Evolutionary conservation across 192 early-diverging fungal species (phyloP).

Genomic region (Ambispora gerdemannii): DNA sequence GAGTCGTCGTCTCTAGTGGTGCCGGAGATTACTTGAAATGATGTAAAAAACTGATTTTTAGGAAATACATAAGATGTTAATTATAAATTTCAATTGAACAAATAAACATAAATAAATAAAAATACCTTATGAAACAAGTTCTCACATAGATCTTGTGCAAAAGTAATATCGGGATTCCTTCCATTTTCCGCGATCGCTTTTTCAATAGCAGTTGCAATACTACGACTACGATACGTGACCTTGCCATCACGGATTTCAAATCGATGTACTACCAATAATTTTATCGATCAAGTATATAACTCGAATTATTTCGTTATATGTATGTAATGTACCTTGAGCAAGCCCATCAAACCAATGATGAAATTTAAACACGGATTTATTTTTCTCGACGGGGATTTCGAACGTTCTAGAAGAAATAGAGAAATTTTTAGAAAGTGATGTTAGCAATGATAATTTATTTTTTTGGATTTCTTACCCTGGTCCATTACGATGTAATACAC

Average conservation of each 20-base stretch:
- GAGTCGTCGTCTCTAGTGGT: constrained; percentile 19
- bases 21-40: constrained; percentile 27
- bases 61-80: too few species aligned
- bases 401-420: constrained; percentile 4
- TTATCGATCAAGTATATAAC: not conserved
- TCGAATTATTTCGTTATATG: not conserved
- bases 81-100: constrained; percentile 38
- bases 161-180: constrained; percentile 32
- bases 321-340: constrained; percentile 32
- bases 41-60: constrained; percentile 26
- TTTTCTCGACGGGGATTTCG: constrained; percentile 36
- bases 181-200: constrained; percentile 36
- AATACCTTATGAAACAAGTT: constrained; percentile 30
- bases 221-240: not conserved
- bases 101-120: constrained; percentile 32
- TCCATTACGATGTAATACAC: constrained; percentile 47
- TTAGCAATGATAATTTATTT: not conserved
- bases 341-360: constrained; percentile 49
- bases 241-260: not conserved
- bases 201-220: constrained; percentile 22
- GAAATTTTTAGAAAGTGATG: not conserved
- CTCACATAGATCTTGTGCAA: constrained; percentile 33
- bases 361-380: constrained; percentile 34
- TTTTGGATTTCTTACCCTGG: constrained; percentile 37
- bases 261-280: not conserved